A percentile compares a stretch with the other conserved stretches of the same genome.
Evolutionary conservation across 2,329 filamentous ascomycete genomes (phyloP).

Genomic region (Fusarium temperatum): DNA sequence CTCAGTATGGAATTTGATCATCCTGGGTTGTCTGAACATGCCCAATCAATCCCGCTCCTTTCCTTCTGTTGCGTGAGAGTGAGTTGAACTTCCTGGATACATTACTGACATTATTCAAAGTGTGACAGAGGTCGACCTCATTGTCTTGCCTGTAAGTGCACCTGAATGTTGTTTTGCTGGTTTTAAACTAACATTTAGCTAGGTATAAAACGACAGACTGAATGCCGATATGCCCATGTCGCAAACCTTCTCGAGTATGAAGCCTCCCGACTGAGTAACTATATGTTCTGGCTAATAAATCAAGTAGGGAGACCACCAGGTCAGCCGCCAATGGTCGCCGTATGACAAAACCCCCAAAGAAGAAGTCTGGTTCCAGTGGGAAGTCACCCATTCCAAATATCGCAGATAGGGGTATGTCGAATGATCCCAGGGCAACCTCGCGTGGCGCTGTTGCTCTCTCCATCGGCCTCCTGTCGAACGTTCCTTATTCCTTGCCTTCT

Average conservation of each 20-base stretch:
- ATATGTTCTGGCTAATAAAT: conserved; percentile 20
- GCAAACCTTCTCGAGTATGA: conserved; percentile 80
- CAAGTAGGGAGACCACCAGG: conserved; percentile 64
- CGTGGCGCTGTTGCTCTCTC: conserved; percentile 64
- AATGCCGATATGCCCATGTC: conserved; percentile 78
- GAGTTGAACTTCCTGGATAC: neutral
- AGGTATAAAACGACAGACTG: conserved; percentile 80
- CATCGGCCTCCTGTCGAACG: conserved; percentile 73
- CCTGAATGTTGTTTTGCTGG: neutral
- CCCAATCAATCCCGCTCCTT: neutral
- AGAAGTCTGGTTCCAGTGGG: conserved; percentile 54
- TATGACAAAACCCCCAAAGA: conserved; percentile 67
- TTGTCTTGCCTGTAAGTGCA: conserved; percentile 68
- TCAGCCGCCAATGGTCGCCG: conserved; percentile 62
- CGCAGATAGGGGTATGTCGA: conserved; percentile 61
- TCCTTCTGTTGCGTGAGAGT: neutral
- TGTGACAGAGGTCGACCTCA: conserved; percentile 79
- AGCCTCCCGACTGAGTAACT: neutral
- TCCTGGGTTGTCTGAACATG: neutral
- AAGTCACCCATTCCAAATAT: conserved; percentile 61
- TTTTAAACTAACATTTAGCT: conserved; percentile 42
- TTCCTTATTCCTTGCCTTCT: conserved; percentile 75
- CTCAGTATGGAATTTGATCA: neutral
- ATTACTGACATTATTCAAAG: conserved; percentile 52
- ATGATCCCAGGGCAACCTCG: conserved; percentile 55